Conservation (phyloP, 1,139 yeast species). For the Schwanniomyces etchellsii region DNA sequence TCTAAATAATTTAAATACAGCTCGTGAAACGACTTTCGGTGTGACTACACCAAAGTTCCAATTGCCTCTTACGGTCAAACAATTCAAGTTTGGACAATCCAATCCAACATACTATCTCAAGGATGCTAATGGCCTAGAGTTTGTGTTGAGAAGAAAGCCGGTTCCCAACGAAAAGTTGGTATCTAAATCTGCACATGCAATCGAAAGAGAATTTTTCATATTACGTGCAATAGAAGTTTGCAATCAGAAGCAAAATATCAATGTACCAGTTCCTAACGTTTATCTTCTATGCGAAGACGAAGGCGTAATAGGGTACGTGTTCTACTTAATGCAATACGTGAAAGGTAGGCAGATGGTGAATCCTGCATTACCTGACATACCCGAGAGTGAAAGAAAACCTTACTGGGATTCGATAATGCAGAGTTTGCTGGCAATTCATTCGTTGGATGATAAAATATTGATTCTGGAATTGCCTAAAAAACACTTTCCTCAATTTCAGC, state of each 20-base stretch:
- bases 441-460: conserved; percentile 42
- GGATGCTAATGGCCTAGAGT: conserved; percentile 34
- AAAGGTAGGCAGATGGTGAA: conserved; percentile 56
- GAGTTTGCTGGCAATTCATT: conserved; percentile 49
- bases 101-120: conserved; percentile 57
- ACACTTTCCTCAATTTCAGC: conserved; percentile 44
- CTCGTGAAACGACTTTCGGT: conserved; percentile 14
- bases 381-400: conserved; percentile 16
- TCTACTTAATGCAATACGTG: conserved; percentile 58
- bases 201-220: conserved; percentile 58
- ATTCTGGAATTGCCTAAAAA: conserved; percentile 38
- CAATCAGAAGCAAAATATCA: conserved; percentile 17
- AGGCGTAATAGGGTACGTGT: conserved; percentile 42
- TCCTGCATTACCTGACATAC: conserved; percentile 42
- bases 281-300: conserved; percentile 50
- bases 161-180: conserved; percentile 48
- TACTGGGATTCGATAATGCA: conserved; percentile 50
- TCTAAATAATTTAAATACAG: conserved; percentile 11
- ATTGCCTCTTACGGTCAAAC: conserved; percentile 31
- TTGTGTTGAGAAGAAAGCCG: conserved; percentile 59
- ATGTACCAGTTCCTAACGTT: conserved; percentile 48
- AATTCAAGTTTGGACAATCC: conserved; percentile 62
- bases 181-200: conserved; percentile 59
- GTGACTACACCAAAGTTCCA: conserved; percentile 12
- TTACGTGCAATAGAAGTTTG: conserved; percentile 39